Evolutionary conservation across 2,329 filamentous ascomycete genomes (phyloP).

Genomic region (Aspergillus sergii): DNA sequence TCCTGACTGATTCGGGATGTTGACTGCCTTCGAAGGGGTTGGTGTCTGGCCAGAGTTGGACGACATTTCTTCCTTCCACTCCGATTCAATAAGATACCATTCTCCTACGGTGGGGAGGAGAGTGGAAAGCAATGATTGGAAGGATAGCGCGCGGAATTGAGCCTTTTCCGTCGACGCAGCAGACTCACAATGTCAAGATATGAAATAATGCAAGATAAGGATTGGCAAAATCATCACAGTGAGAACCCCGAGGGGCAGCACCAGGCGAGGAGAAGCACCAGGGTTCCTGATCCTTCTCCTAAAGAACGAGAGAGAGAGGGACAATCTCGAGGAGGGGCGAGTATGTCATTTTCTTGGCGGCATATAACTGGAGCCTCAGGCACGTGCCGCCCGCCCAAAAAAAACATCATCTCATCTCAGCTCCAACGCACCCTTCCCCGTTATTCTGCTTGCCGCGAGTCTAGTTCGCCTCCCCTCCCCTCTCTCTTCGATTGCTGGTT

Average conservation of each 20-base stretch:
- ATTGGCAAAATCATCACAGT: constrained; percentile 2
- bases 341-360: constrained; percentile 29
- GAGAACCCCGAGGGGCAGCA: constrained; percentile 20
- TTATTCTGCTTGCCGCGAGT: constrained; percentile 18
- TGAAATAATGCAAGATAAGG: neutral
- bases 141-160: neutral
- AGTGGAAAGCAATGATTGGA: constrained; percentile 30
- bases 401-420: constrained; percentile 33
- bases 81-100: neutral
- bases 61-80: constrained; percentile 42
- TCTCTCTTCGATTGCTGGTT: constrained; percentile 6
- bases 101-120: neutral
- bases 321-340: constrained; percentile 15
- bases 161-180: neutral
- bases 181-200: neutral
- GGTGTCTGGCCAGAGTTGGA: constrained; percentile 40
- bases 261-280: constrained; percentile 22
- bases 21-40: constrained; percentile 43
- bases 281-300: constrained; percentile 23
- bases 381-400: constrained; percentile 26
- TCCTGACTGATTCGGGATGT: constrained; percentile 36
- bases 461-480: constrained; percentile 15
- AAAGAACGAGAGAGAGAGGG: constrained; percentile 15
- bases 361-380: constrained; percentile 24
- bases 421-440: constrained; percentile 24